Conservation (phyloP, 805 yeast genomes). For the Tetrapisispora nanseiensis region DNA sequence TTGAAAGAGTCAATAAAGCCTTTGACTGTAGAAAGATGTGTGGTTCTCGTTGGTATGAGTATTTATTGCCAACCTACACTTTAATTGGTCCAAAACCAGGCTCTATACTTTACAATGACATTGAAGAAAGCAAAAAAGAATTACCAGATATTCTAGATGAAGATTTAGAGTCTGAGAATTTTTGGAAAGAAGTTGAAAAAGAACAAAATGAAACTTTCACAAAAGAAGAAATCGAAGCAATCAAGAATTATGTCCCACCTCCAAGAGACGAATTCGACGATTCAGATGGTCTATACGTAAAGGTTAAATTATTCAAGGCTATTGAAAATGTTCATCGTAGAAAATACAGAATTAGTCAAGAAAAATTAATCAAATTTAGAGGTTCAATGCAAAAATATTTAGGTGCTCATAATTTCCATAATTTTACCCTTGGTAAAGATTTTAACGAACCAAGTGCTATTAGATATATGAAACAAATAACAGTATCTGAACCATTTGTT, state of each 20-base stretch:
- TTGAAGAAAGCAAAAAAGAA: constrained; percentile 41
- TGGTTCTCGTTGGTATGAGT: constrained; percentile 91
- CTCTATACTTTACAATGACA: constrained; percentile 51
- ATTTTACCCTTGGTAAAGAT: constrained; percentile 72
- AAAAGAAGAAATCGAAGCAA: constrained; percentile 19
- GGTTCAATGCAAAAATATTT: constrained; percentile 61
- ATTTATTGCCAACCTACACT: constrained; percentile 83
- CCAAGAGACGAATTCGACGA: constrained; percentile 33
- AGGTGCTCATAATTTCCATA: constrained; percentile 90
- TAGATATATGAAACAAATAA: constrained; percentile 70
- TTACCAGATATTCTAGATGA: constrained; percentile 51
- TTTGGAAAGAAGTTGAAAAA: constrained; percentile 53
- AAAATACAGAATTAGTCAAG: constrained; percentile 52
- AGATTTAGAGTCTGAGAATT: constrained; percentile 60
- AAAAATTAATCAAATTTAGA: constrained; percentile 54
- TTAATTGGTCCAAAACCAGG: constrained; percentile 84
- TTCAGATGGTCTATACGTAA: constrained; percentile 28
- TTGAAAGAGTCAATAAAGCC: constrained; percentile 75
- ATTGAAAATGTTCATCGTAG: constrained; percentile 62
- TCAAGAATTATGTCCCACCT: constrained; percentile 27
- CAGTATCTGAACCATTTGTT: constrained; percentile 80
- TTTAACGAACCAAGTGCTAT: constrained; percentile 79
- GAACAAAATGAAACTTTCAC: constrained; percentile 29
- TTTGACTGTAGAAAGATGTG: constrained; percentile 95
- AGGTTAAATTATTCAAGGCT: constrained; percentile 44